Percentiles rank a stretch among this genome's conserved stretches.
Evolutionary conservation across 257 asterid genomes (phyloP).

Genomic region (Pogostemon cablin): DNA sequence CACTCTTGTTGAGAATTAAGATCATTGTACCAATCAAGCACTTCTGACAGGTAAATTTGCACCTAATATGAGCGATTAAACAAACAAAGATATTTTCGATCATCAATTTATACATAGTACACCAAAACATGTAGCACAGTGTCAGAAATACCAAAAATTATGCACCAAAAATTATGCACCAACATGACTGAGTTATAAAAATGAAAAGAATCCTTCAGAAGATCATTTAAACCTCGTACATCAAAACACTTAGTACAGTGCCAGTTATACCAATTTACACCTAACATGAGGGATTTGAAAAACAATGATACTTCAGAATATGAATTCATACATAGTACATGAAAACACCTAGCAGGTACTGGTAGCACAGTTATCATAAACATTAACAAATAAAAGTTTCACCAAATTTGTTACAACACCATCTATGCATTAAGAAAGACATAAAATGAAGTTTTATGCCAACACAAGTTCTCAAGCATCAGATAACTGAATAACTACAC

Average conservation of each 20-base stretch:
- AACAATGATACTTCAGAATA: no score
- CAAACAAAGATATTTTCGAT: constrained; percentile 24
- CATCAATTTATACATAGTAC: constrained; percentile 15
- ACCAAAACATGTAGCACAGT: constrained; percentile 10
- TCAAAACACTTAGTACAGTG: no score
- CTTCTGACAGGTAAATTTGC: constrained; percentile 95
- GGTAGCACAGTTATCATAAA: no score
- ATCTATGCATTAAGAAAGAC: constrained; percentile 8
- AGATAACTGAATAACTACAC: constrained; percentile 17
- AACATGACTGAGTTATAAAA: no score
- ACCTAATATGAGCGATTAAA: constrained; percentile 54
- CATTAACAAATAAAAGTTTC: background rate
- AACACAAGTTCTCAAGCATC: constrained; percentile 8
- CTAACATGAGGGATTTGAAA: no score
- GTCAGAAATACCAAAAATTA: background rate
- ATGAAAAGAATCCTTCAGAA: no score
- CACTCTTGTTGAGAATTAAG: constrained; percentile 76
- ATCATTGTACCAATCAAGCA: constrained; percentile 83
- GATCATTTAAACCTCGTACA: no score
- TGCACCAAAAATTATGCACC: no score
- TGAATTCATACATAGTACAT: no score
- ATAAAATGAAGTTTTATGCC: background rate
- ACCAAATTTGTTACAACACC: constrained; percentile 23
- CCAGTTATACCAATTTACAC: no score
- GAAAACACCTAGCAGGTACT: no score